Conservation (phyloP, 345 rosid species). For the Psidium guajava region DNA sequence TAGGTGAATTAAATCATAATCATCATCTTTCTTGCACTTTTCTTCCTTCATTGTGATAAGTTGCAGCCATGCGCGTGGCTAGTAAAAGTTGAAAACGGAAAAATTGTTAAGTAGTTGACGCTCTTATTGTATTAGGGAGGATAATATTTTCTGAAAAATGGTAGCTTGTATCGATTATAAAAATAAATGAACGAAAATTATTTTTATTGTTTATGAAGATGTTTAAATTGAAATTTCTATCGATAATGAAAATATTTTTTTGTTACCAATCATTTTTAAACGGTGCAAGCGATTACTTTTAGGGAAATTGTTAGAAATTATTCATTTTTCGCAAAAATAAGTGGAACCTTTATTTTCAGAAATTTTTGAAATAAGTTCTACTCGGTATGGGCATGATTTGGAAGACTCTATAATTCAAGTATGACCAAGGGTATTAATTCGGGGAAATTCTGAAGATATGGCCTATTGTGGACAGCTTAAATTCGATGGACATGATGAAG, state of each 20-base stretch:
- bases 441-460: neutral
- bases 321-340: too few relatives aligned
- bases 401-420: neutral
- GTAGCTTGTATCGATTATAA: rapidly evolving
- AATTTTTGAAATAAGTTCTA: neutral
- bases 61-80: neutral
- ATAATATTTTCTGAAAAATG: neutral
- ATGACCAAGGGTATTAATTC: neutral
- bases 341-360: too few relatives aligned
- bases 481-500: neutral
- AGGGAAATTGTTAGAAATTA: too few relatives aligned
- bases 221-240: neutral
- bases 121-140: neutral
- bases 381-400: neutral
- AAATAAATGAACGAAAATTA: neutral
- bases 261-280: neutral
- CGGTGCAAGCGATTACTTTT: rapidly evolving
- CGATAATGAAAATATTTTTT: neutral
- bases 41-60: neutral
- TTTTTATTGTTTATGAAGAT: neutral
- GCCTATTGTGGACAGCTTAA: neutral
- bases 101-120: neutral
- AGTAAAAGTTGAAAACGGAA: neutral
- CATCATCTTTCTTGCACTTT: neutral
- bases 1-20: neutral